Conservation (phyloP, 371 early-diverging fungal genomes). For the Mortierella sp. region DNA sequence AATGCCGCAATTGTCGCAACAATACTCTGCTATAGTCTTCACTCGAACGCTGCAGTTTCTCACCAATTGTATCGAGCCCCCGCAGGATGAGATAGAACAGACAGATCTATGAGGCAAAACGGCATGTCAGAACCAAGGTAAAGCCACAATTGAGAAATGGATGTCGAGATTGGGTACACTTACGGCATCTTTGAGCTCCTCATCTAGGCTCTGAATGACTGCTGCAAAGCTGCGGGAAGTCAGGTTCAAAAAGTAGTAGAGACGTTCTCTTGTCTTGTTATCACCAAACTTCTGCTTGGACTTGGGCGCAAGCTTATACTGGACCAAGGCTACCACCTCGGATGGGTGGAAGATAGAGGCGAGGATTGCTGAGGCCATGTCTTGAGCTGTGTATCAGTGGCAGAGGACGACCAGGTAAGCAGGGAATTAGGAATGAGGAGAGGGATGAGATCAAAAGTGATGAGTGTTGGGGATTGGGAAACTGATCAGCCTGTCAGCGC, state of each 20-base stretch:
- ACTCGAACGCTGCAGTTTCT: too few species aligned
- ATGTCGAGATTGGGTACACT: conserved; percentile 25
- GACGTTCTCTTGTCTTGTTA: conserved; percentile 71
- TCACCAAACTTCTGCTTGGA: conserved; percentile 62
- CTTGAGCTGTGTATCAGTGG: background rate
- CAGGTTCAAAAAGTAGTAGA: conserved; percentile 90
- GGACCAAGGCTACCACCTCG: conserved; percentile 83
- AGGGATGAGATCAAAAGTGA: background rate
- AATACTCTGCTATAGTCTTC: too few species aligned
- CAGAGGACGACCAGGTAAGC: too few species aligned
- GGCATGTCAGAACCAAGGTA: background rate
- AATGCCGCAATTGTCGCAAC: background rate
- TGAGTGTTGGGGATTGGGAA: conserved; percentile 2
- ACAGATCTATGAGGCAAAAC: conserved; percentile 65
- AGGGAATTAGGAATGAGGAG: conserved; percentile 1
- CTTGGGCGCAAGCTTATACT: conserved; percentile 77
- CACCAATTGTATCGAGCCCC: conserved; percentile 93
- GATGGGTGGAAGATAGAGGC: conserved; percentile 83
- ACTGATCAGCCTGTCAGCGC: background rate
- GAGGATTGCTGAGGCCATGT: conserved; percentile 61
- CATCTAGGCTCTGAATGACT: conserved; percentile 94
- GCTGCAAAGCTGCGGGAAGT: conserved; percentile 97
- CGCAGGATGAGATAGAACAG: conserved; percentile 94
- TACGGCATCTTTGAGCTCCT: conserved; percentile 86
- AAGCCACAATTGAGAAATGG: too few species aligned